Conservation (phyloP, 73 alveolate genomes). For the Uronychia binucleata region DNA sequence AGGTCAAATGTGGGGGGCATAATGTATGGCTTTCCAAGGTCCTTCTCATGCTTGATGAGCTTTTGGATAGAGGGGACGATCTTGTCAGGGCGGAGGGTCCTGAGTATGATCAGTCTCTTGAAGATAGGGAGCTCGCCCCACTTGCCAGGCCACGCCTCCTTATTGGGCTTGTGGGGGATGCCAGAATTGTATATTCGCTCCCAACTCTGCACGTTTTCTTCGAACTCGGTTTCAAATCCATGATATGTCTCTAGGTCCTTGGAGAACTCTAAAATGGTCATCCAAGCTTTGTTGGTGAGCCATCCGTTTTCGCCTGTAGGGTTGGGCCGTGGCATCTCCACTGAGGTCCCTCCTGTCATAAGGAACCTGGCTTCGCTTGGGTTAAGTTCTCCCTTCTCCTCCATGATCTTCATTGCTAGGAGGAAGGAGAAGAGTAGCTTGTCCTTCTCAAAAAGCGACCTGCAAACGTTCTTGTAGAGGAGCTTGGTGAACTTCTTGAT, state of each 20-base stretch:
- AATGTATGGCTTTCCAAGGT: slow-evolving; percentile 90
- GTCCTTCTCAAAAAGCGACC: slow-evolving; percentile 97
- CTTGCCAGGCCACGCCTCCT: slow-evolving; percentile 92
- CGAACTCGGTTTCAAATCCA: slow-evolving; percentile 88
- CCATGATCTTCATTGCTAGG: slow-evolving; percentile 82
- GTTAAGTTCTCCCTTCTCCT: slow-evolving; percentile 59
- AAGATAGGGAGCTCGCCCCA: slow-evolving; percentile 76
- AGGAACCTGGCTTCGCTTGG: slow-evolving; percentile 83
- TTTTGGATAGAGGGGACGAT: slow-evolving; percentile 89
- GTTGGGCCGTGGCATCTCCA: slow-evolving; percentile 82
- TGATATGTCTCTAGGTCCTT: slow-evolving; percentile 77
- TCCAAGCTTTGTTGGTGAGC: slow-evolving; percentile 94
- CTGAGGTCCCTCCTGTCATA: slow-evolving; percentile 95
- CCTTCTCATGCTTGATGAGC: slow-evolving; percentile 84
- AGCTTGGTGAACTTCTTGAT: slow-evolving; percentile 57
- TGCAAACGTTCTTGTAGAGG: slow-evolving; percentile 87
- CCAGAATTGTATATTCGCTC: slow-evolving; percentile 84
- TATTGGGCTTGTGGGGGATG: slow-evolving; percentile 73
- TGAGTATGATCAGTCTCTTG: slow-evolving; percentile 83
- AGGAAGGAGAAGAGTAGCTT: slow-evolving; percentile 92
- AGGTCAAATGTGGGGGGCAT: slow-evolving; percentile 96
- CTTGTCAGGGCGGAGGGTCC: slow-evolving; percentile 97
- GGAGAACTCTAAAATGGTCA: slow-evolving; percentile 84
- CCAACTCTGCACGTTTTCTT: slow-evolving; percentile 85
- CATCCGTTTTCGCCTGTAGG: slow-evolving; percentile 89